phyloP scores from a whole-genome alignment of 768 basidiomycete species.

The Psilocybe cubensis region DNA sequence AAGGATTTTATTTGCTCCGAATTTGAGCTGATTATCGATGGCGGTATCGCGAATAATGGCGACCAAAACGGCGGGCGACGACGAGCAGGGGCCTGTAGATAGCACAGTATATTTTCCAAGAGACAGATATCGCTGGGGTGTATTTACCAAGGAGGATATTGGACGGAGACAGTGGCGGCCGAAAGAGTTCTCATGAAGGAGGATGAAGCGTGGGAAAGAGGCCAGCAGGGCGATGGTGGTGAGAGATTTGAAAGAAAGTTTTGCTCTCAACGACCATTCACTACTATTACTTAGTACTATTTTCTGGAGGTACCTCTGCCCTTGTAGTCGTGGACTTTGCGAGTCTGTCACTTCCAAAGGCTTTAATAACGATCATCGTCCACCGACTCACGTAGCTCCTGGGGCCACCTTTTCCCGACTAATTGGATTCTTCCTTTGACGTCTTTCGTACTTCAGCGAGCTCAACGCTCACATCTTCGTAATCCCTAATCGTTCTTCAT shows the following conservation, averaged over 20 bases:
- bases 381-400: constrained; percentile 35
- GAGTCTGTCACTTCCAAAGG: constrained; percentile 28
- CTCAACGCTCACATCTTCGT: constrained; percentile 39
- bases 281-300: constrained; percentile 58
- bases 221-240: constrained; percentile 33
- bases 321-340: constrained; percentile 56
- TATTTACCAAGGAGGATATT: constrained; percentile 1
- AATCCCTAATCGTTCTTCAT: constrained; percentile 83
- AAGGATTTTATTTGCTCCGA: neutral
- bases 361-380: constrained; percentile 43
- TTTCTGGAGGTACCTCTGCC: constrained; percentile 45
- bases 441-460: constrained; percentile 30
- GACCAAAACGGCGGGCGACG: neutral
- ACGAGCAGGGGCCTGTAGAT: neutral
- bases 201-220: constrained; percentile 36
- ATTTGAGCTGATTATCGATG: constrained; percentile 2
- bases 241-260: constrained; percentile 26
- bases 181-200: constrained; percentile 6
- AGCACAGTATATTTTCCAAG: neutral
- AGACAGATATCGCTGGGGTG: no score
- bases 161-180: constrained; percentile 5
- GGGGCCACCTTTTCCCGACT: constrained; percentile 33
- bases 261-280: constrained; percentile 46
- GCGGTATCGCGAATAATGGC: neutral
- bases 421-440: constrained; percentile 32